Evolutionary conservation across 352 stramenopile species (phyloP).

Genomic region (Phytophthora kernoviae): DNA sequence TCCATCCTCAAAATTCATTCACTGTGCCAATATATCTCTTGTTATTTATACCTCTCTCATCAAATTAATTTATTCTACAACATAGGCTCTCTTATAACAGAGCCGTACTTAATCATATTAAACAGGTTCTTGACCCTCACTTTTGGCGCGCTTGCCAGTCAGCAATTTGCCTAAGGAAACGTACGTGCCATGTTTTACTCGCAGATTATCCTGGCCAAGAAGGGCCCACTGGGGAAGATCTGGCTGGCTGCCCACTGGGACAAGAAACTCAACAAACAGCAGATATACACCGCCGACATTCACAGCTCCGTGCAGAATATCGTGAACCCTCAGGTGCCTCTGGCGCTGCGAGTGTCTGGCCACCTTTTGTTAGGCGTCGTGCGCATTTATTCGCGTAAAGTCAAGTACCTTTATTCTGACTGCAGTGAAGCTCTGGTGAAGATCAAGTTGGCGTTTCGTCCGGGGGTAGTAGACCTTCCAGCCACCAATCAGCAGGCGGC

Average conservation of each 20-base stretch:
- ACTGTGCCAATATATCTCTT: too few relatives aligned
- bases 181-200: slow-evolving; percentile 97
- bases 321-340: slow-evolving; percentile 95
- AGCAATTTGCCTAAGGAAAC: slow-evolving; percentile 9
- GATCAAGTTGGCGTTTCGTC: slow-evolving; percentile 97
- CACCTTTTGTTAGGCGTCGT: slow-evolving; percentile 98
- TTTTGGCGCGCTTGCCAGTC: slow-evolving; percentile 22
- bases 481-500: slow-evolving; percentile 67
- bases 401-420: slow-evolving; percentile 98
- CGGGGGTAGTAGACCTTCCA: slow-evolving; percentile 80
- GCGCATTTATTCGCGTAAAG: slow-evolving; percentile 98
- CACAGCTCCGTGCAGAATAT: slow-evolving; percentile 96
- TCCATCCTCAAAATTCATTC: too few relatives aligned
- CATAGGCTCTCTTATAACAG: too few relatives aligned
- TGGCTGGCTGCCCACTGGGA: slow-evolving; percentile 99
- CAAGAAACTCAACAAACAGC: slow-evolving; percentile 98
- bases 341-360: slow-evolving; percentile 97
- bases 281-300: slow-evolving; percentile 99
- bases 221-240: slow-evolving; percentile 98
- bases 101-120: too few relatives aligned
- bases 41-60: too few relatives aligned
- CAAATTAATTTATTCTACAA: too few relatives aligned
- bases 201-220: slow-evolving; percentile 99
- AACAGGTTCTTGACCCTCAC: too few relatives aligned
- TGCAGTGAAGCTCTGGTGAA: slow-evolving; percentile 99